phyloP scores from a whole-genome alignment of 2,329 filamentous ascomycete species.

The Fusarium algeriense region DNA sequence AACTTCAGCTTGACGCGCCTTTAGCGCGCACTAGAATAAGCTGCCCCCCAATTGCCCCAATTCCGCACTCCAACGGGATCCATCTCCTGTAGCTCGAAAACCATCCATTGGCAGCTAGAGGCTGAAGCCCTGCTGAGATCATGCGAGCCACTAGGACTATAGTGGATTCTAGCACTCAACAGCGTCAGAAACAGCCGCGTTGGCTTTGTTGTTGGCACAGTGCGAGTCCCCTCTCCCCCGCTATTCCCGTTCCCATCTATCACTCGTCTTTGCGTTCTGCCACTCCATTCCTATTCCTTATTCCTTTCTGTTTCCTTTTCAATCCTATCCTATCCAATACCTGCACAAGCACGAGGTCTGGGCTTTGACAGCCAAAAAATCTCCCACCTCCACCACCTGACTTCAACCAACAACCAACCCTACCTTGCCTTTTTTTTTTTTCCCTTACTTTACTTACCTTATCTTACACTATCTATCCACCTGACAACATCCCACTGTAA shows the following conservation, averaged over 20 bases:
- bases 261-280: constrained; percentile 42
- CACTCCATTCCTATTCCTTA: constrained; percentile 37
- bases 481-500: constrained; percentile 32
- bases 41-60: constrained; percentile 41
- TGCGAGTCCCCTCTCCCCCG: constrained; percentile 23
- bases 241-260: constrained; percentile 48
- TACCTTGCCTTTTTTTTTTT: constrained; percentile 10
- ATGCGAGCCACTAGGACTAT: constrained; percentile 33
- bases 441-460: neutral
- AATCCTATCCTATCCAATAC: constrained; percentile 7
- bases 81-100: constrained; percentile 27
- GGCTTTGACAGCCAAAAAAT: constrained; percentile 46
- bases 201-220: constrained; percentile 29
- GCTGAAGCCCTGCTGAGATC: constrained; percentile 23
- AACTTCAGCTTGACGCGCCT: constrained; percentile 27
- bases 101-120: constrained; percentile 16
- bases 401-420: constrained; percentile 18
- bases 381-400: constrained; percentile 45
- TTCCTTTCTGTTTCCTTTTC: constrained; percentile 41
- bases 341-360: constrained; percentile 29
- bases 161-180: constrained; percentile 37
- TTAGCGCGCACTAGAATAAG: constrained; percentile 41
- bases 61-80: constrained; percentile 16
- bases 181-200: constrained; percentile 34
- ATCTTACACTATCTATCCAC: constrained; percentile 25